Evolutionary conservation across 495 filamentous ascomycete species (phyloP).

Genomic region (Aspergillus hancockii): DNA sequence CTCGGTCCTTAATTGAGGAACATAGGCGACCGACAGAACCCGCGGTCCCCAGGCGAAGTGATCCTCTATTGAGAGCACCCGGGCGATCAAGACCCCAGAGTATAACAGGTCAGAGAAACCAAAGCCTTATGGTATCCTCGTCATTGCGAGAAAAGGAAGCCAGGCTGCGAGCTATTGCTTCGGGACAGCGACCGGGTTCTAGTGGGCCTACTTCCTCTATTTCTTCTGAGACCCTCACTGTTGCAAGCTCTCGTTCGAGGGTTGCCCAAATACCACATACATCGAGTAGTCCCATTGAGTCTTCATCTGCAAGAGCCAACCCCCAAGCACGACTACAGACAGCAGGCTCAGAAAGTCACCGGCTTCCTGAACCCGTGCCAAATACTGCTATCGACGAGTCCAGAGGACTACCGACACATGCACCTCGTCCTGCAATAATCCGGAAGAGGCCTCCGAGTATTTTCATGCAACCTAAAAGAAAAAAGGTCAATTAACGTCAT

Average conservation of each 20-base stretch:
- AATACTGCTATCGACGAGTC: constrained; percentile 6
- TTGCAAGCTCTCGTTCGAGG: not conserved
- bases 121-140: constrained; percentile 12
- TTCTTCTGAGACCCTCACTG: not conserved
- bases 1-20: constrained; percentile 43
- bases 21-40: constrained; percentile 35
- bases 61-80: constrained; percentile 20
- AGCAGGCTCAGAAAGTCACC: not conserved
- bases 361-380: constrained; percentile 1
- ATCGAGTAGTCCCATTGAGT: constrained; percentile 2
- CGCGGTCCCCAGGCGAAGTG: constrained; percentile 12
- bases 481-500: constrained; percentile 21
- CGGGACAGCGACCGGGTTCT: constrained; percentile 21
- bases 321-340: not conserved
- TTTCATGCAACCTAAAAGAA: constrained; percentile 45
- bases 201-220: constrained; percentile 3
- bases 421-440: constrained; percentile 24
- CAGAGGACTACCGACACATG: constrained; percentile 14
- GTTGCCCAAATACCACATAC: constrained; percentile 8
- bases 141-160: constrained; percentile 34
- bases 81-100: constrained; percentile 20
- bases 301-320: not conserved
- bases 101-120: constrained; percentile 1
- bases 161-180: constrained; percentile 30
- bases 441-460: constrained; percentile 39